Percentiles rank a stretch among this genome's conserved stretches.
Conservation (phyloP, 2,329 filamentous ascomycete genomes). For the Xylariales sp. region DNA sequence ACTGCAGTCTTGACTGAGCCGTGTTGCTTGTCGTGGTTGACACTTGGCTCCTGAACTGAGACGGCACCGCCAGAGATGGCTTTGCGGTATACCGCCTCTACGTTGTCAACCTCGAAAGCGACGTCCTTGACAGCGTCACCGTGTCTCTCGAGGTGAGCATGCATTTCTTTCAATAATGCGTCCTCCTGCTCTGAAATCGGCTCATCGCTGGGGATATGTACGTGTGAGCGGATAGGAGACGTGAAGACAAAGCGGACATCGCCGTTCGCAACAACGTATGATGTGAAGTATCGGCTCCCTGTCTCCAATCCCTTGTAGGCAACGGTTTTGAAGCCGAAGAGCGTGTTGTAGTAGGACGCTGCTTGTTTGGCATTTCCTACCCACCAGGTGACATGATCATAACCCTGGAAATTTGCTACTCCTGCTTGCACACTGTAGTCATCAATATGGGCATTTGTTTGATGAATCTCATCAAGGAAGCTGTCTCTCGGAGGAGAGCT, state of each 20-base stretch:
- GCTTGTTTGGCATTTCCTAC: conserved; percentile 97
- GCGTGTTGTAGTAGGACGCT: conserved; percentile 79
- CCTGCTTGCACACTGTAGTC: conserved; percentile 50
- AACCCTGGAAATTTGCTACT: conserved; percentile 66
- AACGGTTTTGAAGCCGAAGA: conserved; percentile 78
- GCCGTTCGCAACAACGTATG: conserved; percentile 76
- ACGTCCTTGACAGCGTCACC: conserved; percentile 95
- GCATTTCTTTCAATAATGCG: conserved; percentile 65
- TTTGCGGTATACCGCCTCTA: conserved; percentile 70
- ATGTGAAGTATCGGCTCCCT: conserved; percentile 73
- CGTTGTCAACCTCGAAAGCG: conserved; percentile 88
- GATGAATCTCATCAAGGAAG: conserved; percentile 26
- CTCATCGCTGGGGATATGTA: conserved; percentile 52
- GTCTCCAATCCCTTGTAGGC: conserved; percentile 89
- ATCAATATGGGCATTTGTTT: conserved; percentile 30
- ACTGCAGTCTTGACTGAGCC: conserved; percentile 70
- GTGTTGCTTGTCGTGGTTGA: conserved; percentile 49
- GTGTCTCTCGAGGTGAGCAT: conserved; percentile 78
- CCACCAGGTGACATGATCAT: conserved; percentile 93
- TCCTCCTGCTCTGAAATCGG: conserved; percentile 60
- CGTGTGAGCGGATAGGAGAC: conserved; percentile 66
- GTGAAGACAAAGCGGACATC: conserved; percentile 78
- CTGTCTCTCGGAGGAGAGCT: conserved; percentile 41
- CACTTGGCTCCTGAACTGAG: conserved; percentile 57
- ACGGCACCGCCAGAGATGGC: conserved; percentile 63